These are phyloP conservation scores for Pseudohyphozyma bogoriensis DNA, from an alignment of 768 basidiomycete genomes.

Conservation along the genomic window DNA sequence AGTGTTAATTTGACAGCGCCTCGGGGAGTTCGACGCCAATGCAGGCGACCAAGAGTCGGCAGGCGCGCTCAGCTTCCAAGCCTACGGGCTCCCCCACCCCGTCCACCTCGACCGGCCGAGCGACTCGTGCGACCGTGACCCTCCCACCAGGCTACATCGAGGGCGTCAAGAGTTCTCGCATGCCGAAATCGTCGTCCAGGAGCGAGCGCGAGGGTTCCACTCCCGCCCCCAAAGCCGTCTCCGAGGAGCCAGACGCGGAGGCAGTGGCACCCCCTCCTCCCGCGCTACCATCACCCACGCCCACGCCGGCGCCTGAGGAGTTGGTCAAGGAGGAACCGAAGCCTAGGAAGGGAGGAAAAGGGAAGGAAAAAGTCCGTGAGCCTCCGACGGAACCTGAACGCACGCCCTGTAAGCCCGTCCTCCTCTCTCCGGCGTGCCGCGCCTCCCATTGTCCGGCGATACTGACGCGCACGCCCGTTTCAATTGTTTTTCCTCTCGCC, in stretches of 20 bases:
- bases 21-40: no score
- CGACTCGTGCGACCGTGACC: slow-evolving; percentile 15
- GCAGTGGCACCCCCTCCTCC: not conserved
- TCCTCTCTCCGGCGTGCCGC: no score
- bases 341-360: not conserved
- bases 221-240: not conserved
- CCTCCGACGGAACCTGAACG: not conserved
- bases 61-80: no score
- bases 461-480: no score
- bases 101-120: no score
- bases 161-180: slow-evolving; percentile 13
- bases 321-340: not conserved
- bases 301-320: not conserved
- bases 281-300: not conserved
- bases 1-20: no score
- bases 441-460: no score
- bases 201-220: not conserved
- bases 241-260: not conserved
- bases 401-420: not conserved
- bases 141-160: slow-evolving; percentile 14
- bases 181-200: not conserved
- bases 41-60: no score
- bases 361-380: not conserved
- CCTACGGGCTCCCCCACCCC: no score
- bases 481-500: not conserved